These are phyloP conservation scores for Trichopus zeylanicus DNA, from an alignment of 116 monocot species.

Conservation along the genomic window DNA sequence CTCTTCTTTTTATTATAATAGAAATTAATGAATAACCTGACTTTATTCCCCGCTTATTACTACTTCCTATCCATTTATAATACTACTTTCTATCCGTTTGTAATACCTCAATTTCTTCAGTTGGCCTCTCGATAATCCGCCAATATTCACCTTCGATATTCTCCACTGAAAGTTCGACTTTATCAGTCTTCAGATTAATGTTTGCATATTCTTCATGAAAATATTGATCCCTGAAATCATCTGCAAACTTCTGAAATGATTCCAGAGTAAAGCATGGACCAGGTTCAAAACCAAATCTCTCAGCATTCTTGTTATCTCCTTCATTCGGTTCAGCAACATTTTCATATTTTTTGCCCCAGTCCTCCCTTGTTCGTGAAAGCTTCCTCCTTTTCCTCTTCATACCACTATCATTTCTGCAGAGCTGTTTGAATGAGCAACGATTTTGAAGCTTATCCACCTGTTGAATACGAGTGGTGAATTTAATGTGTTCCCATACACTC, in stretches of 20 bases:
- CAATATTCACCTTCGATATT: constrained; percentile 66
- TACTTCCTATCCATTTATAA: too few relatives aligned
- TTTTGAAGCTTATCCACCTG: constrained; percentile 48
- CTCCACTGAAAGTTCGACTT: constrained; percentile 41
- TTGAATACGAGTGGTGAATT: constrained; percentile 34
- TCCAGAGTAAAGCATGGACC: constrained; percentile 67
- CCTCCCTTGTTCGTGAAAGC: constrained; percentile 3
- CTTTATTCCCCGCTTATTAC: too few relatives aligned
- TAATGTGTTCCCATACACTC: constrained; percentile 21
- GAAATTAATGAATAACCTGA: too few relatives aligned
- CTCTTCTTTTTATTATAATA: too few relatives aligned
- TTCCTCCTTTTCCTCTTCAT: constrained; percentile 36
- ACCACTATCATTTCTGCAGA: background rate
- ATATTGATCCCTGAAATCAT: constrained; percentile 65
- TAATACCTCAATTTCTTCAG: constrained; percentile 54
- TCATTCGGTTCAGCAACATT: constrained; percentile 11
- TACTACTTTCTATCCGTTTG: background rate
- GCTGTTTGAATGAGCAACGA: constrained; percentile 25
- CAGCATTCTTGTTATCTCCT: constrained; percentile 11
- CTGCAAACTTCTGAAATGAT: constrained; percentile 65
- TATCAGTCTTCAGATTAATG: background rate
- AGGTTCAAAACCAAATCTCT: constrained; percentile 76
- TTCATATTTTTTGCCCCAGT: constrained; percentile 2
- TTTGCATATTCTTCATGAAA: constrained; percentile 20
- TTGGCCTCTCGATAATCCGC: constrained; percentile 51